phyloP scores from a whole-genome alignment of 768 basidiomycete genomes.

The Phallus indusiatus region DNA sequence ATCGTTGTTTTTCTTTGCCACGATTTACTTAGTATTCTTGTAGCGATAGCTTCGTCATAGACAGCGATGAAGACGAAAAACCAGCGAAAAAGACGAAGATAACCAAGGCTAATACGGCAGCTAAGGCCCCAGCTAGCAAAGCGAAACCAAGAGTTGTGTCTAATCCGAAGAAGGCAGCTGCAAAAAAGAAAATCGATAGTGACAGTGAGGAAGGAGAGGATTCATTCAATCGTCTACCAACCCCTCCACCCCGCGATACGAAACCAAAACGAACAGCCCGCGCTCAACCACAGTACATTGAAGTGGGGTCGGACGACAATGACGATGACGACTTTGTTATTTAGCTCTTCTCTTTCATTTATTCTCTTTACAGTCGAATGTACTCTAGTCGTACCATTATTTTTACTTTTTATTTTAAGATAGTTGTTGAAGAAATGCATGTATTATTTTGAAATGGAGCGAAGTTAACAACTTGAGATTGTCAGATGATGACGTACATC shows the following conservation, averaged over 20 bases:
- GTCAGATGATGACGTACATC: too few relatives aligned
- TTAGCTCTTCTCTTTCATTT: neutral
- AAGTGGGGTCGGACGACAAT: constrained; percentile 42
- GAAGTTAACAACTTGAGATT: too few relatives aligned
- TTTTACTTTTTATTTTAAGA: neutral
- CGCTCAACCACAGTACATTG: constrained; percentile 47
- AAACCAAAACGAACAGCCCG: constrained; percentile 41
- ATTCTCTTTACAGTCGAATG: neutral
- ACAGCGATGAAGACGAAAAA: neutral
- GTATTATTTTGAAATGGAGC: too few relatives aligned
- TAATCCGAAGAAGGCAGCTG: constrained; percentile 34
- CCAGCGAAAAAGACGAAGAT: constrained; percentile 19
- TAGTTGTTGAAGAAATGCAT: neutral
- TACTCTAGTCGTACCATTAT: neutral
- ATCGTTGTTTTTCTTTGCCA: neutral
- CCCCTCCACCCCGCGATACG: constrained; percentile 30
- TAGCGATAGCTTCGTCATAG: neutral
- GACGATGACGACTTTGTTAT: constrained; percentile 22
- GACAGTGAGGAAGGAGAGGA: constrained; percentile 38
- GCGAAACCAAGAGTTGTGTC: constrained; percentile 4
- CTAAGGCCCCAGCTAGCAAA: constrained; percentile 3
- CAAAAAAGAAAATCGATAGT: constrained; percentile 29
- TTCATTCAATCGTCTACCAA: constrained; percentile 29
- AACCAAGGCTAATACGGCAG: constrained; percentile 1
- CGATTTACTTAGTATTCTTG: neutral